Evolutionary conservation across 495 filamentous ascomycete genomes (phyloP), one percentile per base, ranked within the genome.

Genomic region (Massariosphaeria phaeospora): DNA sequence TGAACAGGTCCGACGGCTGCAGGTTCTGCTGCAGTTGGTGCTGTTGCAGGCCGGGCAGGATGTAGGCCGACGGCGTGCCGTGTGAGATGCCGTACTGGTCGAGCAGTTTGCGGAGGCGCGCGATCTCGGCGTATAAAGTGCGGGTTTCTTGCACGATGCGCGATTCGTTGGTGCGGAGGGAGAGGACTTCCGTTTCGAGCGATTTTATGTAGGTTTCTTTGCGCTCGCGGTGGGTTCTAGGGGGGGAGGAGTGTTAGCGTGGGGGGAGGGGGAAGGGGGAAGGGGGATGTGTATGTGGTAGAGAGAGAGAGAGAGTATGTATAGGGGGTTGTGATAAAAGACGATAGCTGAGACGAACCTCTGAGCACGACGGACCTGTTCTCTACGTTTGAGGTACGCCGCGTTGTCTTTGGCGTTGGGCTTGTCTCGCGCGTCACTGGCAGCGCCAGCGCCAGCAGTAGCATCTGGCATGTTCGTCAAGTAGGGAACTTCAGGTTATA

Each of bases 141-240:
- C 59, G 52, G 12, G 62, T 59, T 50, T 71, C 62, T 40, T 58
- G 58, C 11, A 58, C 27, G 18, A 72, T 53, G 25, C 55, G 62
- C 18, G 62, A 56, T 59, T 72, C 68, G 33, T 52, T 66, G 7
- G 56, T 59, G 44, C 68, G 66, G 13, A 66, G 46, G n/a, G 58
- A 59, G 8, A 69, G 55, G 21, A 73, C 64, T 39, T 70, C 67
- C n/a, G 29, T 59, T 49, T 73, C 70, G 10, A 73, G 57, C 1
- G 57, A 55, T 48, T 69, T 73, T 52, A 69, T 67, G 51, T 73
- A 73, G 26, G 61, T 48, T 52, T 70, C 69, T 54, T 73, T 73
- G 18, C 71, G 69, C 42, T 71, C 68, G 24, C 69, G 68, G 48
- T 73, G 69, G n/a, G 68, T 69, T 15, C 68, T 70, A 27, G 3